These are phyloP conservation scores for Rosa multiflora DNA, from an alignment of 306 rosid species.

Conservation along the genomic window DNA sequence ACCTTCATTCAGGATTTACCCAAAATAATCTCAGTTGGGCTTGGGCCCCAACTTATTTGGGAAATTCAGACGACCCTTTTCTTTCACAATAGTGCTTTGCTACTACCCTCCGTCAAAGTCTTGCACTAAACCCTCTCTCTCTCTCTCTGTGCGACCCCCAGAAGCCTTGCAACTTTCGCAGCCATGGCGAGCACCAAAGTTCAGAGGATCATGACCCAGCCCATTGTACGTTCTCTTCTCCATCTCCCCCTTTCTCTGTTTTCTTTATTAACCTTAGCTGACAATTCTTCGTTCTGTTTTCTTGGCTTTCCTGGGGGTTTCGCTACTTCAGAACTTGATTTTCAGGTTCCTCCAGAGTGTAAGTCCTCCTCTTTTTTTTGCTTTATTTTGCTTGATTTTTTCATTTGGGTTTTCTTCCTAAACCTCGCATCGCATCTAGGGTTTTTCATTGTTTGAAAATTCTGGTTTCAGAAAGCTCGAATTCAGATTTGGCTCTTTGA, in stretches of 20 bases:
- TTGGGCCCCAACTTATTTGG: too few species aligned
- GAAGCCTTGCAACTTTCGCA: slow-evolving; percentile 12
- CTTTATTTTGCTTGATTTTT: neutral
- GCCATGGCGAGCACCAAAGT: slow-evolving; percentile 95
- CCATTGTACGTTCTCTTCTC: slow-evolving; percentile 49
- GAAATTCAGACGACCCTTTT: too few species aligned
- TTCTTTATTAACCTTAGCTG: slow-evolving; percentile 7
- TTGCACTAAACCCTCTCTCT: neutral
- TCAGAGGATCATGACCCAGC: slow-evolving; percentile 96
- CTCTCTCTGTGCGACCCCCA: neutral
- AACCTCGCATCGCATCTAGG: neutral
- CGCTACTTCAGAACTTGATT: slow-evolving; percentile 65
- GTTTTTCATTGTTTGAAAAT: neutral
- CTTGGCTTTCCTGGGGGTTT: neutral
- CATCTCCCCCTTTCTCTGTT: neutral
- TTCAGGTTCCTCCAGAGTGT: slow-evolving; percentile 91
- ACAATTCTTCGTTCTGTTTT: slow-evolving; percentile 11
- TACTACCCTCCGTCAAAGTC: too few species aligned
- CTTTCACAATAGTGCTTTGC: too few species aligned
- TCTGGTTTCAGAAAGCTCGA: slow-evolving; percentile 66
- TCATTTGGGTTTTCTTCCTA: neutral
- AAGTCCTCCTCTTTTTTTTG: slow-evolving; percentile 24
- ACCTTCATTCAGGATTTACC: too few species aligned
- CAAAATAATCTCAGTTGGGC: too few species aligned
- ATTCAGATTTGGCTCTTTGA: slow-evolving; percentile 89